Base-by-base conservation (phyloP, 371 early-diverging fungal genomes). In the Haplosporangium sp. region DNA sequence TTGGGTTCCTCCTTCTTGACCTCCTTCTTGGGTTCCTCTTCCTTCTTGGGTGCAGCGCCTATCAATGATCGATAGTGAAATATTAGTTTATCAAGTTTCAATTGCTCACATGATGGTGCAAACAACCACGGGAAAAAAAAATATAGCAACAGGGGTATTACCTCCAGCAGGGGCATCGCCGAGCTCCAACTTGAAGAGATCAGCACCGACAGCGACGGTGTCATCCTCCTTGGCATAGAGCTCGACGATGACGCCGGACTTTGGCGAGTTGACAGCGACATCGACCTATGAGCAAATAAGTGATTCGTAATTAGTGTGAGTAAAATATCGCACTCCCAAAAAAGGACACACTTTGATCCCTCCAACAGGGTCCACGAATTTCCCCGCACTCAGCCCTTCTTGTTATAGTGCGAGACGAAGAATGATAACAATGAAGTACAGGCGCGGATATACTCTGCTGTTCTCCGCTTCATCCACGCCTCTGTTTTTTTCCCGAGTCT, bases 221-320 rank as follows among this genome's bases (percentile, higher is more conserved):
- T 97, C 96, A 47, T 96, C 98, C 82, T 95, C 97, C 47, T 92
- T 87, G 64, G 95, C 95, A 75, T 89, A 94, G 13, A 92, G 73
- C 83, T 94, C 96, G 29, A 93, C 73, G 61, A 99, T 90, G 38
- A 87, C 91, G 16, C 99, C 99, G 43, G 93, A 86, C 48, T 92
- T 94, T 63, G 97, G 97, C 37, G 97, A 91, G 88, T 98, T 99
- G 81, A 99, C 94, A 37, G 96, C 91, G 50, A 98, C 92, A 80
- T 97, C 98, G 55, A 98, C 91, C 90, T 90, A 66, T n/a, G n/a
- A n/a, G n/a, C n/a, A n/a, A n/a, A n/a, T n/a, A 42, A 21, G 45
- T 40, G 8, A 40, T 29, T 16, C 11, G 13, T 20, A 29, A 9
- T 36, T 1, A 43, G 13, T 12, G 13, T 12, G 36, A 9, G 29